Base-by-base conservation (phyloP, 2,329 filamentous ascomycete species). In the Ophiostoma sp. region DNA sequence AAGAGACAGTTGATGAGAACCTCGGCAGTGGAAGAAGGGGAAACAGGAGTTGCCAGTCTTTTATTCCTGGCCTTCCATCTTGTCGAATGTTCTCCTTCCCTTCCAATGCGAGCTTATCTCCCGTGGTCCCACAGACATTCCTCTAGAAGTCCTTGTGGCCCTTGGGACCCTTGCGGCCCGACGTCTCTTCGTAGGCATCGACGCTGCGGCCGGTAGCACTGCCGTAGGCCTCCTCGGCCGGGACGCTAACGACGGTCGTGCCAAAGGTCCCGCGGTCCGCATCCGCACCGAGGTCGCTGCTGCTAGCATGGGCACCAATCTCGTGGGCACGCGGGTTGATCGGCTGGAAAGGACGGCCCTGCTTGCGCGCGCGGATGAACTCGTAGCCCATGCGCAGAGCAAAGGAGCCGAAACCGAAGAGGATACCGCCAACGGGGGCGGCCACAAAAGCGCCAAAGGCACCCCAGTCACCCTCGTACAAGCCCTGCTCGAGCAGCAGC, bases 391-490 rank as follows among this genome's bases (percentile, higher is more conserved):
- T 80, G 36, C 93, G 87, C 57, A 90, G 77, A 17, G 78, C 85
- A 48, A 92, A 86, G 5, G 91, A 92, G 1, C 84, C 87, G 57
- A 90, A 86, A 0, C 89, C 92, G 87, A 91, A 95, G 45, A 95
- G 82, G 22, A 95, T 78, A 28, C 92, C 92, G 0, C 93, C 93
- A 1, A 95, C 82, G 0, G 93, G 93, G 0, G 93, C 93, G 11
- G 91, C 92, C 4, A 95, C 90, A 78, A 95, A 96, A 4, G 93
- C 92, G 77, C 93, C 93, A 80, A 96, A 96, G 1, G 88, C 92
- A 75, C 89, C 91, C 93, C 93, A 96, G 80, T 95, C 93, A 66
- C 90, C 86, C 0, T 85, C 88, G 81, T 95, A 96, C 25, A 96
- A 84, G 0, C 93, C 93, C 76, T 91, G 85, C 79, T 93, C 86